These are phyloP conservation scores for Candida broadrunensis DNA, from an alignment of 805 yeast genomes.

Conservation along the genomic window DNA sequence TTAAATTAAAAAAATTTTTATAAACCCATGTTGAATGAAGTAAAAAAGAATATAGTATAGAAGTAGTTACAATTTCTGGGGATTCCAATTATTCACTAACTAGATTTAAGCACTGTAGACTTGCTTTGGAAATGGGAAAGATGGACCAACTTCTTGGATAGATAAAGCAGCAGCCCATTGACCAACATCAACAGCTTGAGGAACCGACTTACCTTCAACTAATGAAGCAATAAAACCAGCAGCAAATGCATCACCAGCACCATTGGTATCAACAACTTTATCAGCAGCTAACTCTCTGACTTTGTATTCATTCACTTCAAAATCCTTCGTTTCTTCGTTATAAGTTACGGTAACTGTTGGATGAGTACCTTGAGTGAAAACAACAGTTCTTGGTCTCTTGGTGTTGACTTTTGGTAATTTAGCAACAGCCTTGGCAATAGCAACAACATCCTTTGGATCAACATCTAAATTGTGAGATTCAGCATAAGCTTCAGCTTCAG, in stretches of 20 bases:
- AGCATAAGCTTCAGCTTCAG: slow-evolving; percentile 94
- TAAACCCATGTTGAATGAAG: slow-evolving; percentile 20
- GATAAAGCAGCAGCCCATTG: slow-evolving; percentile 96
- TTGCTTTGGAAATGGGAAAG: slow-evolving; percentile 81
- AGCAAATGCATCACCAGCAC: slow-evolving; percentile 99
- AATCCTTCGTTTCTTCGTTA: slow-evolving; percentile 45
- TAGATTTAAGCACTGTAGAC: slow-evolving; percentile 25
- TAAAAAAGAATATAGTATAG: neutral
- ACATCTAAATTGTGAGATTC: slow-evolving; percentile 69
- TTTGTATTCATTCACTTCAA: slow-evolving; percentile 50
- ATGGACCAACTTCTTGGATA: slow-evolving; percentile 91
- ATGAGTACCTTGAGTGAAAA: slow-evolving; percentile 94
- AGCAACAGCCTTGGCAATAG: slow-evolving; percentile 82
- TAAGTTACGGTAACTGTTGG: slow-evolving; percentile 78
- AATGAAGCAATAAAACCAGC: slow-evolving; percentile 92
- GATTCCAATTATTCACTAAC: neutral
- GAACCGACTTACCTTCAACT: slow-evolving; percentile 65
- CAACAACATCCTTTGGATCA: slow-evolving; percentile 51
- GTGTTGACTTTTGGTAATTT: slow-evolving; percentile 70
- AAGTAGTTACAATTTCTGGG: neutral
- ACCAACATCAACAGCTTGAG: slow-evolving; percentile 71
- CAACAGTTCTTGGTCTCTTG: slow-evolving; percentile 73
- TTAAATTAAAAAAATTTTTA: neutral
- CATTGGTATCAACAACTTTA: slow-evolving; percentile 88
- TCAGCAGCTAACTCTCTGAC: slow-evolving; percentile 69